These are phyloP conservation scores for Trametes versicolor DNA, from an alignment of 1,284 basidiomycete genomes.

Conservation along the genomic window DNA sequence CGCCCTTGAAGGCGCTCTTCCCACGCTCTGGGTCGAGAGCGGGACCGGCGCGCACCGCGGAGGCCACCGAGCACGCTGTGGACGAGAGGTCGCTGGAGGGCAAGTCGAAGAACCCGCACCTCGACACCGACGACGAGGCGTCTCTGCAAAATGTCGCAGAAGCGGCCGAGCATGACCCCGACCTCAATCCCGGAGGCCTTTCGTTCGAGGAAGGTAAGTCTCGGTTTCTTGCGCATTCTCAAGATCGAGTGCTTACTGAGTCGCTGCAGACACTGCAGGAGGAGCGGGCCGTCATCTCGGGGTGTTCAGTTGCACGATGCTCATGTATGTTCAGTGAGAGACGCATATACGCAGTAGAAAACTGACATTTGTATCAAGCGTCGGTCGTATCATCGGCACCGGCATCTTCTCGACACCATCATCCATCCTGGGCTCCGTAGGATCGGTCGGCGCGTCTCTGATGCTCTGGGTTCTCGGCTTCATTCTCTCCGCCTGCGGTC, in stretches of 20 bases:
- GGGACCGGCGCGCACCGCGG: neutral
- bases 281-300: slow-evolving; percentile 41
- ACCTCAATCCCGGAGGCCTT: slow-evolving; percentile 21
- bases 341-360: too few relatives aligned
- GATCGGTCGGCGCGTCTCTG: slow-evolving; percentile 66
- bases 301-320: slow-evolving; percentile 40
- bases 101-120: slow-evolving; percentile 4
- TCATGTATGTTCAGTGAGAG: slow-evolving; percentile 32
- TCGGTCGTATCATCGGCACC: slow-evolving; percentile 61
- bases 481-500: slow-evolving; percentile 66
- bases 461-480: slow-evolving; percentile 79
- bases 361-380: neutral
- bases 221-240: neutral
- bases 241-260: neutral
- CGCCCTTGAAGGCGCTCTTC: slow-evolving; percentile 6
- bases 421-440: slow-evolving; percentile 70
- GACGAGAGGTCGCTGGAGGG: neutral
- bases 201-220: slow-evolving; percentile 21
- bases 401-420: slow-evolving; percentile 72
- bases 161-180: slow-evolving; percentile 1
- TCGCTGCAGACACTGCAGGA: slow-evolving; percentile 36
- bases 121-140: slow-evolving; percentile 8
- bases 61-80: neutral
- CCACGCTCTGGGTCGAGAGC: neutral
- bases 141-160: slow-evolving; percentile 6